Base-by-base conservation (phyloP, 2,329 filamentous ascomycete genomes). In the Ilyonectria robusta region DNA sequence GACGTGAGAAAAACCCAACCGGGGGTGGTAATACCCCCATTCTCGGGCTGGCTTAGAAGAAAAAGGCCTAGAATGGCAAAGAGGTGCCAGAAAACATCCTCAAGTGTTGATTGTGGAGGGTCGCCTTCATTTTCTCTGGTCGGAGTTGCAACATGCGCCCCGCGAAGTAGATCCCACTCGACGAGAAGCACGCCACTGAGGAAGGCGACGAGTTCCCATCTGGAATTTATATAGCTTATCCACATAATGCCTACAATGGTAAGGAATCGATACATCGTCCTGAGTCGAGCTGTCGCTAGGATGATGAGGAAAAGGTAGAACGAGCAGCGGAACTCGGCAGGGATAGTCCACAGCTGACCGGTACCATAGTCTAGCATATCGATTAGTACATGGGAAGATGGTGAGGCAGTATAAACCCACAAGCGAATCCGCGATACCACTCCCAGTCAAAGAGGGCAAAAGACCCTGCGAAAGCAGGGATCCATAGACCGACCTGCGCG, bases 261-360 rank as follows among this genome's bases (percentile, higher is more conserved):
- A 21, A 81, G 67, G 35, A 85, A 78, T n/a, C 88, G 81, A 48
- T 83, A 70, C 19, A 62, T 66, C 17, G 79, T 81, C 46, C 81
- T 81, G 33, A 88, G 74, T 35, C 84, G 80, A 3, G 85, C 84
- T 11, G 85, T 83, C 23, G 82, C 87, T 4, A 89, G 68, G 17
- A 89, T 76, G 10, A 83, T 80, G 5, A 89, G 77, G 76, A 90
- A 90, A 11, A 90, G 81, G 64, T 87, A 82, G 75, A 90, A 84
- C 2, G 86, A 89, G 75, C 85, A 87, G 65, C 86, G 82, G 72
- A 88, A 89, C 75, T 91, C 88, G 48, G 89, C 83, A 3, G 88
- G 88, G 47, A 91, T 90, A 6, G 88, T 90, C 88, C 88, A 91
- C 17, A 90, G 77, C 67, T 90, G 88, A 19, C 87, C 82, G 5